Evolutionary conservation across 371 early-diverging fungal genomes (phyloP), one percentile per base, ranked within the genome.

Genomic region (Syncephalastrum racemosum): DNA sequence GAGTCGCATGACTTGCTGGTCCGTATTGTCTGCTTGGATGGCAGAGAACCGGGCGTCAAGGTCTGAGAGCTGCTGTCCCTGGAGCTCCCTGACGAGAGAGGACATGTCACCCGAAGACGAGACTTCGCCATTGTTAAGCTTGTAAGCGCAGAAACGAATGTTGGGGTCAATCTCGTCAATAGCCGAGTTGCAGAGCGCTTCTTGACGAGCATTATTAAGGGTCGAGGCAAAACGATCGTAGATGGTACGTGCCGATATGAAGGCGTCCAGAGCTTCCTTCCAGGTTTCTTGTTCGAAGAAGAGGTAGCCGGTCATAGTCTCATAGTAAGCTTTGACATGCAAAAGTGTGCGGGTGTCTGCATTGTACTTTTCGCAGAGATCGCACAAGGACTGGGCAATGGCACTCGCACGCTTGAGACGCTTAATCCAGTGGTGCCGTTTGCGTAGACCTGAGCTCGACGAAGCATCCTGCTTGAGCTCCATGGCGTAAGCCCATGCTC

Each of bases 401-500:
- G 84, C 73, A 43, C 72, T 72, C 4, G 91, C 92, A 54, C 81
- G 76, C 62, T 80, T 82, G 50, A 92, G 67, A 45, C 85, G 69
- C 50, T 81, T 80, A 53, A 87, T 70, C 15, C 82, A 66, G 64
- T 91, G 92, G 55, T 81, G 79, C 31, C 79, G 78, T 56, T 89
- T 90, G 16, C 91, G 82, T 10, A 79, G 75, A 43, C 89, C 85
- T 54, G 85, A 83, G 51, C 73, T 66, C 22, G 77, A 67, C 13
- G 71, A 63, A 1, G 83, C 71, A 27, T 85, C 82, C 13, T 71
- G 75, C 57, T 88, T 89, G 54, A 91, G 68, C 58, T 91, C 86
- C 91, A 89, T 90, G 15, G 87, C 85, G 59, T 89, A 86, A 24
- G 86, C 80, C 93, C 91, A 91, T 12, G 84, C 82, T n/a, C 91